Percentiles rank a stretch among this genome's conserved stretches.
Evolutionary conservation across 805 yeast species (phyloP).

Genomic region (Candida ulmi): DNA sequence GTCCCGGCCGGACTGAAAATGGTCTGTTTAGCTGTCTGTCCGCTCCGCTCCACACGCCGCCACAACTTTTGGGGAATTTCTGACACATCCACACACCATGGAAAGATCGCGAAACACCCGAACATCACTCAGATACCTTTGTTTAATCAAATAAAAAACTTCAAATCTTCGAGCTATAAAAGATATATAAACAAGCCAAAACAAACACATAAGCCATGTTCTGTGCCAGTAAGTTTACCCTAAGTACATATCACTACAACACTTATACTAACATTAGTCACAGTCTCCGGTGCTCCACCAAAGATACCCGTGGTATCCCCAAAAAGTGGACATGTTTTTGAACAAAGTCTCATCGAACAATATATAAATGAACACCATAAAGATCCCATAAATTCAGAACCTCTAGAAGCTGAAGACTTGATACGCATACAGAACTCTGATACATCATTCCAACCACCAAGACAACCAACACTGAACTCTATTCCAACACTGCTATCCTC

Average conservation of each 20-base stretch:
- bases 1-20: too few species aligned
- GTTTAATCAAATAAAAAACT: too few species aligned
- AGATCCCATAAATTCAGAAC: constrained; percentile 74
- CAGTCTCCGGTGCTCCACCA: constrained; percentile 67
- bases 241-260: background rate
- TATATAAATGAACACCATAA: constrained; percentile 59
- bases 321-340: constrained; percentile 66
- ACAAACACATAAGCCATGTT: background rate
- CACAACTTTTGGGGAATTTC: too few species aligned
- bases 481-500: constrained; percentile 73
- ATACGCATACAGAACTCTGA: constrained; percentile 31
- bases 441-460: constrained; percentile 29
- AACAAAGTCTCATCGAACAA: constrained; percentile 49
- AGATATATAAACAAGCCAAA: background rate
- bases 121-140: too few species aligned
- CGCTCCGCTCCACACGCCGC: too few species aligned
- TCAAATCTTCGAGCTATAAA: too few species aligned
- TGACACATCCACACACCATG: too few species aligned
- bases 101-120: too few species aligned
- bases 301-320: constrained; percentile 73
- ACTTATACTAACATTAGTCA: constrained; percentile 2
- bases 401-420: constrained; percentile 53
- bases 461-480: constrained; percentile 49
- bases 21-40: too few species aligned
- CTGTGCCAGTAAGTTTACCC: background rate